These are phyloP conservation scores for Pyrenochaeta sp. DNA, from an alignment of 2,329 filamentous ascomycete genomes.

Conservation along the genomic window DNA sequence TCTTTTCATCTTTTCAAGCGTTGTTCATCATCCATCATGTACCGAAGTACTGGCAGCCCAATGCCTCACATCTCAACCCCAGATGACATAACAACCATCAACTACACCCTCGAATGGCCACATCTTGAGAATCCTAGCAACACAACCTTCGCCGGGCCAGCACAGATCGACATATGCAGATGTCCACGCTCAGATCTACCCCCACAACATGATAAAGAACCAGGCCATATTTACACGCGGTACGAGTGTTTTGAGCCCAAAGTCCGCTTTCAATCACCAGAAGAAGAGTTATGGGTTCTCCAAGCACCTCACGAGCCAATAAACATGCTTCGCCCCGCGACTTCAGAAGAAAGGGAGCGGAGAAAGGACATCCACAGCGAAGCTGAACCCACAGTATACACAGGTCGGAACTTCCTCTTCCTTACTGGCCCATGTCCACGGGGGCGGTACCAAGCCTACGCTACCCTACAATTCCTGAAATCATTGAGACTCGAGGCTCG, in stretches of 20 bases:
- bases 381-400: constrained; percentile 37
- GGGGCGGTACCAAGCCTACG: constrained; percentile 46
- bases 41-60: constrained; percentile 22
- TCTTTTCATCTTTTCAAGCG: background rate
- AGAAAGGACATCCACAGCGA: constrained; percentile 31
- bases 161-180: constrained; percentile 38
- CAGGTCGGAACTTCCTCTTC: constrained; percentile 35
- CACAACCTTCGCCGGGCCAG: constrained; percentile 37
- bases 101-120: constrained; percentile 42
- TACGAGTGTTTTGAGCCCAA: constrained; percentile 35
- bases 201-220: constrained; percentile 7
- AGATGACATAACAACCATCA: constrained; percentile 47
- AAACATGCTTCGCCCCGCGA: constrained; percentile 42
- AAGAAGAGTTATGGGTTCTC: constrained; percentile 36
- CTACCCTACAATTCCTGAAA: constrained; percentile 36
- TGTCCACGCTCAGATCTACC: constrained; percentile 26
- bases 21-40: constrained; percentile 19
- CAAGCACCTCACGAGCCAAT: constrained; percentile 31
- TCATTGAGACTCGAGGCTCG: constrained; percentile 22
- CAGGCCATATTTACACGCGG: constrained; percentile 43
- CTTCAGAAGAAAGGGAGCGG: constrained; percentile 20
- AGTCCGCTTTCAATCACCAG: constrained; percentile 26
- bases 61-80: constrained; percentile 38
- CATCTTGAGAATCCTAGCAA: constrained; percentile 42
- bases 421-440: constrained; percentile 41